Evolutionary conservation across 106 monocot species (phyloP).

Genomic region (Allium fistulosum): DNA sequence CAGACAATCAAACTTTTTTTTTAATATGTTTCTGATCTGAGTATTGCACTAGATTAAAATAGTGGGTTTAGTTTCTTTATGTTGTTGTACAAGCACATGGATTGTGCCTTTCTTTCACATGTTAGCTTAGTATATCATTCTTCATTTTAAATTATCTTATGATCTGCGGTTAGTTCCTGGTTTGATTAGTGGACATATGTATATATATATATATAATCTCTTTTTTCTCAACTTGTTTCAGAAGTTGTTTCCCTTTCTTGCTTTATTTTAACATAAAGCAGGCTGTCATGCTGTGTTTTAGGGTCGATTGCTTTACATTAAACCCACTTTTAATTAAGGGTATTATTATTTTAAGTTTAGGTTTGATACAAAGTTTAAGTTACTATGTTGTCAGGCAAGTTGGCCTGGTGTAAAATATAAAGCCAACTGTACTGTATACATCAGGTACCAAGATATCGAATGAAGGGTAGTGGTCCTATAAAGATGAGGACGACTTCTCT

Average conservation of each 20-base stretch:
- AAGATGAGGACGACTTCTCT: no score
- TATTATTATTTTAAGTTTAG: no score
- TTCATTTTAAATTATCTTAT: not conserved
- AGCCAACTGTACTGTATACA: no score
- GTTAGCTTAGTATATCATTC: not conserved
- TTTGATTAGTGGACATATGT: no score
- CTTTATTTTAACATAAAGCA: not conserved
- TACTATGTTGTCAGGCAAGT: no score
- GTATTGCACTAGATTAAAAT: no score
- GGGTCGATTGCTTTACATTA: not conserved
- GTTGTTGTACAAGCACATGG: not conserved
- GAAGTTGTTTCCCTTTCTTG: not conserved
- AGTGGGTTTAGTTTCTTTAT: not conserved
- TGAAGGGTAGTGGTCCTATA: no score
- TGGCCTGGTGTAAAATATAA: no score
- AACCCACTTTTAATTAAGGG: not conserved
- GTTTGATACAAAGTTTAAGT: no score
- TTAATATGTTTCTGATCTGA: not conserved
- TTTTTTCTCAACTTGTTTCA: not conserved
- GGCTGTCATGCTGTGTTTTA: not conserved
- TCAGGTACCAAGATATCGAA: no score
- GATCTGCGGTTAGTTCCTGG: not conserved
- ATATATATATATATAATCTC: no score
- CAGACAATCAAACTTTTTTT: not conserved
- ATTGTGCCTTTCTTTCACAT: constrained; percentile 1